phyloP scores from a whole-genome alignment of 2,329 filamentous ascomycete genomes.

The Fusarium sp. region DNA sequence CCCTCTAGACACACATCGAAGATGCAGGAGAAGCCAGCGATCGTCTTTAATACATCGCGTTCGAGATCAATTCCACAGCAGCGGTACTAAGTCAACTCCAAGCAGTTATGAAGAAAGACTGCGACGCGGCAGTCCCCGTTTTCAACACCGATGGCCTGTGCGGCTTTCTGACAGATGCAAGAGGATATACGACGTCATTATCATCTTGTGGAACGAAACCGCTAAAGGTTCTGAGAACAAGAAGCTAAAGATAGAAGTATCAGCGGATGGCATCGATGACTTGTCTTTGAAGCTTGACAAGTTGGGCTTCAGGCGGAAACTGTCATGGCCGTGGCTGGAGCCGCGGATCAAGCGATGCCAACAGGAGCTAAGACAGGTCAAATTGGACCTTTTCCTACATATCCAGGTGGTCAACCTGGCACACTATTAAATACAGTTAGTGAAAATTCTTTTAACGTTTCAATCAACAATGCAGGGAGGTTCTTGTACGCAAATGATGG shows the following conservation, averaged over 20 bases:
- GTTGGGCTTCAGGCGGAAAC: neutral
- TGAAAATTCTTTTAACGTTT: no score
- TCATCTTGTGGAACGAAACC: neutral
- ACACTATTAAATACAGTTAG: neutral
- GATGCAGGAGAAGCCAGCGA: neutral
- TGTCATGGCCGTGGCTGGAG: neutral
- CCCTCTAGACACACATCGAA: neutral
- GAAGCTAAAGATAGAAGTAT: neutral
- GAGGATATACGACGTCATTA: neutral
- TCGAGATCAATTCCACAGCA: constrained; percentile 1
- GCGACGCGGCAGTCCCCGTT: neutral
- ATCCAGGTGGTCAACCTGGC: neutral
- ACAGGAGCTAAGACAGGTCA: neutral
- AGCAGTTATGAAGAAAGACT: neutral
- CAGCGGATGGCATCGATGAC: neutral
- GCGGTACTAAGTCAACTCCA: neutral
- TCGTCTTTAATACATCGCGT: neutral
- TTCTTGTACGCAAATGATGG: no score
- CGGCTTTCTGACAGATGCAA: neutral
- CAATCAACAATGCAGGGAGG: no score
- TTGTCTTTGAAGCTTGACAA: neutral
- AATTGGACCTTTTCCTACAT: neutral
- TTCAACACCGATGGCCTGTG: neutral
- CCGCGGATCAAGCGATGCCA: neutral
- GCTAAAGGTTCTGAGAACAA: neutral